Conservation (phyloP, 1,284 basidiomycete genomes). For the Boletus holoroseus region DNA sequence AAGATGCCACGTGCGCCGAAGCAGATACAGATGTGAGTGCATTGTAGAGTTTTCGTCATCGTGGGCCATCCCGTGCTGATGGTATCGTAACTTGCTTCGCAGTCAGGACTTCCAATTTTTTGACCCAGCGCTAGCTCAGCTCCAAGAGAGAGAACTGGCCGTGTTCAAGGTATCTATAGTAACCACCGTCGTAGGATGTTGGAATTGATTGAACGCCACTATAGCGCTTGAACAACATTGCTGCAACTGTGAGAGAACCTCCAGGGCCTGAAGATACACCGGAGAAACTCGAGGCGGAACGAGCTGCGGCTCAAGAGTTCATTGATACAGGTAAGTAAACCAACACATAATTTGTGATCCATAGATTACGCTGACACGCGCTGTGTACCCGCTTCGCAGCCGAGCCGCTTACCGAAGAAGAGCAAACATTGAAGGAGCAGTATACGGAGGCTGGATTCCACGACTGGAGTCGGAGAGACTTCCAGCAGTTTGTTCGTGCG, state of each 20-base stretch:
- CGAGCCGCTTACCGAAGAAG: conserved; percentile 83
- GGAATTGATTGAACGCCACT: not conserved
- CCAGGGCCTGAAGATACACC: conserved; percentile 71
- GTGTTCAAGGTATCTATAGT: conserved; percentile 59
- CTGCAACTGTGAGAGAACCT: conserved; percentile 67
- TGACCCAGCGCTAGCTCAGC: conserved; percentile 72
- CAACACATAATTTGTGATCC: not conserved
- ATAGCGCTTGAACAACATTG: conserved; percentile 67
- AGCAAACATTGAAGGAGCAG: conserved; percentile 73
- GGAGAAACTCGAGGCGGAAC: conserved; percentile 82
- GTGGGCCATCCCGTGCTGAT: not conserved
- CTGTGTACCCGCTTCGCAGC: conserved; percentile 41
- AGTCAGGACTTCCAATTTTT: conserved; percentile 99
- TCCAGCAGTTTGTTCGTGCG: conserved; percentile 85
- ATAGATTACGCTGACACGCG: not conserved
- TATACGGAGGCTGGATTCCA: conserved; percentile 79
- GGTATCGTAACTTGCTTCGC: conserved; percentile 1
- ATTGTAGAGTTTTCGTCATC: not conserved
- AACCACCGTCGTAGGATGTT: not conserved
- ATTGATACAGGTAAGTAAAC: conserved; percentile 75
- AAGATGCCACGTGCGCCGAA: conserved; percentile 87
- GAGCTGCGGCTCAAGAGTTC: conserved; percentile 74
- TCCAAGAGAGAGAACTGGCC: conserved; percentile 86
- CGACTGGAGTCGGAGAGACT: conserved; percentile 90
- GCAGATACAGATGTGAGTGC: conserved; percentile 72